Conservation (phyloP, 2,329 filamentous ascomycete genomes). For the Dactylellina drechsleri region DNA sequence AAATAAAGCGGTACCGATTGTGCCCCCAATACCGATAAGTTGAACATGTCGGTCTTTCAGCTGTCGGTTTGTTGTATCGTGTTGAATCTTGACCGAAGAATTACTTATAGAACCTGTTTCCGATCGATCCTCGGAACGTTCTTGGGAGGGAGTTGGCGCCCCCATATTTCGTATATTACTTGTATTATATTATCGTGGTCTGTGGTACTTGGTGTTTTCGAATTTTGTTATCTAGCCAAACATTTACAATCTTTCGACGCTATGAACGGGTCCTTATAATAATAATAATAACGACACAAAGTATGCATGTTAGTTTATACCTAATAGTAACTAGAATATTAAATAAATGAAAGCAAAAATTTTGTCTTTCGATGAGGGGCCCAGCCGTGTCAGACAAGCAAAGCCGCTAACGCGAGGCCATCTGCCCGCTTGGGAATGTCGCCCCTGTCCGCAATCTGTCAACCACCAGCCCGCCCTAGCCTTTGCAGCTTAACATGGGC, state of each 20-base stretch:
- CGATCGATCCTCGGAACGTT: conserved; percentile 9
- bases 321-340: background rate
- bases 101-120: conserved; percentile 29
- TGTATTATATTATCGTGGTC: background rate
- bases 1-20: conserved; percentile 72
- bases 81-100: conserved; percentile 55
- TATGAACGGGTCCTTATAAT: background rate
- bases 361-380: conserved; percentile 1
- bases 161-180: conserved; percentile 10
- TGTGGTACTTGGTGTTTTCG: background rate
- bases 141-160: conserved; percentile 2
- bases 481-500: background rate
- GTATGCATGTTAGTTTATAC: background rate
- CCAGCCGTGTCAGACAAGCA: conserved; percentile 9
- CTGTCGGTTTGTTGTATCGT: conserved; percentile 62
- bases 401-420: conserved; percentile 2
- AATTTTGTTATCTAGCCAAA: background rate
- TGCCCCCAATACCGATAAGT: conserved; percentile 72
- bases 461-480: background rate
- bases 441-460: conserved; percentile 7
- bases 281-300: background rate
- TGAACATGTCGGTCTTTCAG: conserved; percentile 69
- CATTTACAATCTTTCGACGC: background rate
- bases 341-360: background rate
- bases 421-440: conserved; percentile 15